A percentile compares a stretch with the other conserved stretches of the same genome.
Conservation (phyloP, 805 yeast species). For the Suhomyces sp. region DNA sequence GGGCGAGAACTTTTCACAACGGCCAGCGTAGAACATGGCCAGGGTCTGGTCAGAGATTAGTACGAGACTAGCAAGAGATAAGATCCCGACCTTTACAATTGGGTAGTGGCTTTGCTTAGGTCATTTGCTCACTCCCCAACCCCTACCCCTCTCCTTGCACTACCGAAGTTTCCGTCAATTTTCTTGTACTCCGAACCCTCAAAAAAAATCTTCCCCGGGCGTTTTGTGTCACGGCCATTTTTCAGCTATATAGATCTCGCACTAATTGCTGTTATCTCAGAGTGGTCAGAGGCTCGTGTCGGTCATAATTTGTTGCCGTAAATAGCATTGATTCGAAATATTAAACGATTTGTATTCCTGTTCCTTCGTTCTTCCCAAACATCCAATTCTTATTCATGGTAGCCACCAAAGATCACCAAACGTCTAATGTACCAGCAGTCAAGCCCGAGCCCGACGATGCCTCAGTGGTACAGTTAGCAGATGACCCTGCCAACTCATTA, state of each 20-base stretch:
- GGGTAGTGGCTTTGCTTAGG: neutral
- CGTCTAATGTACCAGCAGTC: neutral
- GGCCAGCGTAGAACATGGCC: neutral
- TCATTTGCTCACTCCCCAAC: neutral
- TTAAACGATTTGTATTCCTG: neutral
- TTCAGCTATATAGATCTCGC: conserved; percentile 5
- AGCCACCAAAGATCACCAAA: neutral
- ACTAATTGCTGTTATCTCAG: conserved; percentile 1
- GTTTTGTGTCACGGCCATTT: neutral
- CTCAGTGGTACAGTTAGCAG: conserved; percentile 42
- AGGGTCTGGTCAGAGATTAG: neutral
- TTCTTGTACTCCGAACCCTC: neutral
- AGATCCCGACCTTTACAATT: neutral
- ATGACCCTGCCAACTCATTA: neutral
- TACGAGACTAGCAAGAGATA: neutral
- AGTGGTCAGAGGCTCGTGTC: neutral
- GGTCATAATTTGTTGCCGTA: neutral
- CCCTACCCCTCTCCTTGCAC: neutral
- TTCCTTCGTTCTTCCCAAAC: neutral
- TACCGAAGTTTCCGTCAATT: neutral
- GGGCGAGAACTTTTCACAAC: neutral
- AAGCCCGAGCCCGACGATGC: neutral
- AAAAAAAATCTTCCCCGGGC: neutral
- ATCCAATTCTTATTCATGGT: neutral
- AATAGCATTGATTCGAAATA: neutral